Evolutionary conservation across 768 basidiomycete genomes (phyloP).

Genomic region (Tulasnella sp.): DNA sequence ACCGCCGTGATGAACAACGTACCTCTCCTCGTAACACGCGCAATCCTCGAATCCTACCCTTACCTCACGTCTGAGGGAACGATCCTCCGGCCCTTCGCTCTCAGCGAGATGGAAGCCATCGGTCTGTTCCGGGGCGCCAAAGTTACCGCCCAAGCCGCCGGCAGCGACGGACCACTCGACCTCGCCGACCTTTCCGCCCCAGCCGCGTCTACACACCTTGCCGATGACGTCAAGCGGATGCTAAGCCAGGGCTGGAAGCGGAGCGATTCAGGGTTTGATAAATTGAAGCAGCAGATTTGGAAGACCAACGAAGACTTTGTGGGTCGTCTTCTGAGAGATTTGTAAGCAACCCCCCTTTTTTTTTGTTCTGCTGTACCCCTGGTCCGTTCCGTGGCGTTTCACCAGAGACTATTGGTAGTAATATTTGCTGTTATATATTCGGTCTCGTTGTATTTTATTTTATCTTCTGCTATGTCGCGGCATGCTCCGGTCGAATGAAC

Average conservation of each 20-base stretch:
- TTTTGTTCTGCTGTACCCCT: too few relatives aligned
- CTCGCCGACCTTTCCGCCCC: background rate
- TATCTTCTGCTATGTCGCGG: too few relatives aligned
- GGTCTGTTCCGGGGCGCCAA: background rate
- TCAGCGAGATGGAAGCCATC: constrained; percentile 2
- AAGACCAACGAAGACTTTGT: background rate
- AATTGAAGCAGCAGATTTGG: background rate
- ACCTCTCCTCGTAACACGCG: background rate
- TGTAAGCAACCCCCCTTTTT: background rate
- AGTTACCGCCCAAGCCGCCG: background rate
- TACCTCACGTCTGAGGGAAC: background rate
- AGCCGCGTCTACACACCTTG: background rate
- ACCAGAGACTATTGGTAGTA: too few relatives aligned
- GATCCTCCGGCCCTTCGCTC: background rate
- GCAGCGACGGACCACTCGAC: background rate
- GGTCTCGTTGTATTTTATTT: too few relatives aligned
- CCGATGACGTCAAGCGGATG: background rate
- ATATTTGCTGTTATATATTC: too few relatives aligned
- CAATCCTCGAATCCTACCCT: background rate
- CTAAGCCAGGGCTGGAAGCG: background rate
- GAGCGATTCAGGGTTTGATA: background rate
- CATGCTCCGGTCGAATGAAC: too few relatives aligned
- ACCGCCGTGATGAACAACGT: background rate
- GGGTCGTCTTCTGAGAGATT: background rate
- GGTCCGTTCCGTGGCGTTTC: too few relatives aligned